Conservation (phyloP, 23 red algal species). For the Chondrus crispus region DNA sequence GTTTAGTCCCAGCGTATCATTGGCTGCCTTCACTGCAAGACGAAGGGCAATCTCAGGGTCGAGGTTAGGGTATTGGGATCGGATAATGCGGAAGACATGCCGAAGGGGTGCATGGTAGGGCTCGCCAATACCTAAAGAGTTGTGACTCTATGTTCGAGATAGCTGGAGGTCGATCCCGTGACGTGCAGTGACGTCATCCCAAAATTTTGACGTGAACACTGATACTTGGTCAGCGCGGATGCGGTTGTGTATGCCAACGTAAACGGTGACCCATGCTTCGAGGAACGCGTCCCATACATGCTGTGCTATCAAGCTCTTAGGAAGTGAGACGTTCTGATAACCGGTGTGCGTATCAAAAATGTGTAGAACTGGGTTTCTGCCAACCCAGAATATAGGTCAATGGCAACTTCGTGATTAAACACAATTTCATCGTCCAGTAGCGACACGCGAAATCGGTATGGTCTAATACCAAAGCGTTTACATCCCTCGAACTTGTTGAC, state of each 20-base stretch:
- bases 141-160: not conserved
- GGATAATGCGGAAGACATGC: not conserved
- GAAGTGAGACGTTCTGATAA: not conserved
- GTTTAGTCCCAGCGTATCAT: not conserved
- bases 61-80: not conserved
- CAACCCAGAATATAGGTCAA: slow-evolving; percentile 35
- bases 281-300: slow-evolving; percentile 1
- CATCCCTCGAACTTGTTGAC: not conserved
- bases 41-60: not conserved
- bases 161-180: not conserved
- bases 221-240: not conserved
- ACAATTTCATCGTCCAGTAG: not conserved
- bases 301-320: too few relatives aligned
- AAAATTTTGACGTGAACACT: not conserved
- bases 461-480: not conserved
- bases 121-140: not conserved
- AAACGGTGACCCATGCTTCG: not conserved
- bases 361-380: not conserved
- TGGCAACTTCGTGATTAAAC: not conserved
- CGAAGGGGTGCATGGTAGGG: not conserved
- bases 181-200: not conserved
- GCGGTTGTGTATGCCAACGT: not conserved
- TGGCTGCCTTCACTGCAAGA: not conserved
- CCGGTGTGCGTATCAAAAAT: not conserved
- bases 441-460: not conserved